phyloP scores from a whole-genome alignment of 1,284 basidiomycete genomes.

The Tilletia indica region DNA sequence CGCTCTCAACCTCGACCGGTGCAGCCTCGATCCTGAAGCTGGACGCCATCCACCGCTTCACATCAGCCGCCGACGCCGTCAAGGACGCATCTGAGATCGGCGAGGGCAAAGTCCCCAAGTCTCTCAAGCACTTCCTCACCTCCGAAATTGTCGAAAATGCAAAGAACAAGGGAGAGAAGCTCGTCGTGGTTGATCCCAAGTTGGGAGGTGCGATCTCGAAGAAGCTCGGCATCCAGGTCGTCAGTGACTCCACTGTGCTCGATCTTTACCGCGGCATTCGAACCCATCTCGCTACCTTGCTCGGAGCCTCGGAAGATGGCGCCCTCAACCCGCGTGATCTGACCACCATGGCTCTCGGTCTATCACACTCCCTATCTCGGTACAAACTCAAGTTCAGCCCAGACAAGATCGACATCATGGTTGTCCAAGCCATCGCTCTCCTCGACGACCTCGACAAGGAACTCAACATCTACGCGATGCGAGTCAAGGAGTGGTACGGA shows the following conservation, averaged over 20 bases:
- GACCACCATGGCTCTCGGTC: constrained; percentile 94
- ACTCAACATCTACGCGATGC: constrained; percentile 98
- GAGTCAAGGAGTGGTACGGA: constrained; percentile 98
- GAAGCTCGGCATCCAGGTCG: constrained; percentile 87
- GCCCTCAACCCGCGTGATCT: constrained; percentile 73
- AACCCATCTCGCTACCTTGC: constrained; percentile 77
- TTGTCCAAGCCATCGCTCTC: constrained; percentile 97
- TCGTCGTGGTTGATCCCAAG: constrained; percentile 85
- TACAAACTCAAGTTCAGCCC: constrained; percentile 97
- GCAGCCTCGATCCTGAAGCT: constrained; percentile 81
- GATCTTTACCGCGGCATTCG: constrained; percentile 97
- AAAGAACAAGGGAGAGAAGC: constrained; percentile 75
- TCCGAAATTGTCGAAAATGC: constrained; percentile 70
- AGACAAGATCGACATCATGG: constrained; percentile 99
- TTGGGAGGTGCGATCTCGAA: constrained; percentile 88
- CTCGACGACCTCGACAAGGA: constrained; percentile 99
- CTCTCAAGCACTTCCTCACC: constrained; percentile 86
- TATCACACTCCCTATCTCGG: constrained; percentile 96
- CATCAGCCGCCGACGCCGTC: constrained; percentile 95
- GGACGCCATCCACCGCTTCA: constrained; percentile 92
- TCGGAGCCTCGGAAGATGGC: constrained; percentile 57
- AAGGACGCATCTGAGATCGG: constrained; percentile 92
- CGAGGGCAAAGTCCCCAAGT: constrained; percentile 87
- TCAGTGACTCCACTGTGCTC: constrained; percentile 66
- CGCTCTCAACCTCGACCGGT: constrained; percentile 85